Evolutionary conservation across 140 eudicot genomes (phyloP), one percentile per base, ranked within the genome.

Genomic region (Oenanthe javanica): DNA sequence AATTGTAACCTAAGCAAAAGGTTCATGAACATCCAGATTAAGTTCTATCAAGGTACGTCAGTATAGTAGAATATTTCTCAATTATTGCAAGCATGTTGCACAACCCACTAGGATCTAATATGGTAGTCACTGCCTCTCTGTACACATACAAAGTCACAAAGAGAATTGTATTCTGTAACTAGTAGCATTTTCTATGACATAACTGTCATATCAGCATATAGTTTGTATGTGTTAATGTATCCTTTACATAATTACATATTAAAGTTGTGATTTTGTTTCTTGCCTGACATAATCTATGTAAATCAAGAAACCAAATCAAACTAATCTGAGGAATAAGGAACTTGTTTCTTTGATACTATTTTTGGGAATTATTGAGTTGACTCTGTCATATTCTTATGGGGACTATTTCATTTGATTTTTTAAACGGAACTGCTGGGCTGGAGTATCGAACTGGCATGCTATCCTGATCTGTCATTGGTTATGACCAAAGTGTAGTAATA

Each of bases 1-100:
- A 55, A 31, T 55, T 0, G 23, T 18, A 18, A 55, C 6, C 9
- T 38, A 19, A 45, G 27, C 12, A n/a, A 21, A 9, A 72, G n/a
- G 48, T 36, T 14, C 16, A 72, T 72, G 77, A 45, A 72, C 14
- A 18, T 42, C 51, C 76, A 42, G 52, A 72, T 43, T 18, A 46
- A 3, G 77, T 8, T 36, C 25, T 4, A 8, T 46, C 10, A 45
- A n/a, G 12, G 46, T 73, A 42, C 25, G 50, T 73, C 77, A 18
- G 79, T 66, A 13, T 27, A 66, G 9, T 67, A 27, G 73, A 67
- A 31, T 12, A 67, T 19, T 25, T 11, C 73, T 67, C 45, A 67
- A 67, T 67, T 67, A 67, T 67, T 67, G 73, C 73, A 27, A 67
- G 73, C 73, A 25, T 67, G 45, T 66, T 66, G 16, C 19, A 66